A percentile compares a stretch with the other conserved stretches of the same genome.
phyloP scores from a whole-genome alignment of 1,139 yeast species.

The Magnusiomyces suaveolens region DNA sequence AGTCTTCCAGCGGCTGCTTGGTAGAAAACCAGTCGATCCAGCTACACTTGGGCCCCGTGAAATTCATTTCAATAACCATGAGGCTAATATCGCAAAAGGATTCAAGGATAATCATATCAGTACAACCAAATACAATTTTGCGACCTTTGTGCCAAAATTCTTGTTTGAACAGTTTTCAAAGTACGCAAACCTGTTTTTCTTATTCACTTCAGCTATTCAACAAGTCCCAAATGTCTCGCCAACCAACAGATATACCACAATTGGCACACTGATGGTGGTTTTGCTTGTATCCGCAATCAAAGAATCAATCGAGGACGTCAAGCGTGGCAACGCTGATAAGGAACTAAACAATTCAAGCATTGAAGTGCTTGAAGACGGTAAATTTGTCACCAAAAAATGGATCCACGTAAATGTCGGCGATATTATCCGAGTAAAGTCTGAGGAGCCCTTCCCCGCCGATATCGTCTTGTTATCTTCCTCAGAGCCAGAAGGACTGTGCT shows the following conservation, averaged over 20 bases:
- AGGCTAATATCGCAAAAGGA: conserved; percentile 45
- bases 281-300: conserved; percentile 83
- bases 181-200: conserved; percentile 88
- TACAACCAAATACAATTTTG: conserved; percentile 91
- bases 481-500: conserved; percentile 96
- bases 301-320: conserved; percentile 82
- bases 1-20: conserved; percentile 40
- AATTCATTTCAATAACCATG: conserved; percentile 53
- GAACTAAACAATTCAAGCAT: conserved; percentile 78
- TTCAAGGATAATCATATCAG: conserved; percentile 81
- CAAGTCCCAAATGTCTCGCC: conserved; percentile 97
- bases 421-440: conserved; percentile 71
- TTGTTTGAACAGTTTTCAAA: conserved; percentile 93
- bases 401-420: conserved; percentile 86
- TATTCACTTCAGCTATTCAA: conserved; percentile 87
- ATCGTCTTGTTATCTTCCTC: conserved; percentile 75
- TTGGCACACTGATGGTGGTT: conserved; percentile 80
- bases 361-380: conserved; percentile 60
- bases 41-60: conserved; percentile 50
- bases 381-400: conserved; percentile 67
- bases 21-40: conserved; percentile 32
- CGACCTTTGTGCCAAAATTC: conserved; percentile 90
- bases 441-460: conserved; percentile 94
- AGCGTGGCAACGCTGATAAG: conserved; percentile 79
- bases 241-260: conserved; percentile 90